phyloP scores from a whole-genome alignment of 2,329 filamentous ascomycete species.

The Pseudogymnoascus verrucosus region DNA sequence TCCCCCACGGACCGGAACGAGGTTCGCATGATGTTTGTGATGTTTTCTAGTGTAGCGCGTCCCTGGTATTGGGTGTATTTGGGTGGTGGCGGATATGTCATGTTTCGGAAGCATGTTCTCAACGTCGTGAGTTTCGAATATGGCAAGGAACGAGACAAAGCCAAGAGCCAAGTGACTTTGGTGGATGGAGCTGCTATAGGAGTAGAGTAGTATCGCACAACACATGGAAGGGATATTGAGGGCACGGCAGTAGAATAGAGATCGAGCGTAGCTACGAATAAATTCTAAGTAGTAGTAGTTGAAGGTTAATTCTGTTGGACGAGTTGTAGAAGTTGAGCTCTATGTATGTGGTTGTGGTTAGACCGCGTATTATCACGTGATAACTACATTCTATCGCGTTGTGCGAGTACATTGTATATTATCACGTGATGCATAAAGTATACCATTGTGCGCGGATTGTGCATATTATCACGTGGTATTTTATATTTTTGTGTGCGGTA shows the following conservation, averaged over 20 bases:
- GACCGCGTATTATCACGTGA: not conserved
- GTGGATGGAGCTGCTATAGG: not conserved
- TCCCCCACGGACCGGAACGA: not conserved
- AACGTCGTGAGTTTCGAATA: constrained; percentile 2
- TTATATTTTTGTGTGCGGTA: not conserved
- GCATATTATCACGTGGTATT: not conserved
- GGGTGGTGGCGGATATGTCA: constrained; percentile 2
- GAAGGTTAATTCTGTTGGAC: not conserved
- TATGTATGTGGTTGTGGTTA: not conserved
- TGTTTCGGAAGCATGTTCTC: constrained; percentile 3
- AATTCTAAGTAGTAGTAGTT: not conserved
- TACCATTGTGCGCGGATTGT: too few relatives aligned
- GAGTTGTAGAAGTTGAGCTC: not conserved
- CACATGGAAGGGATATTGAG: not conserved
- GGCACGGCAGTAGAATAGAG: not conserved
- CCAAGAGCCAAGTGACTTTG: not conserved
- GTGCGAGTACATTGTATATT: too few relatives aligned
- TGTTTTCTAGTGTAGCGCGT: not conserved
- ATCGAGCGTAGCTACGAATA: not conserved
- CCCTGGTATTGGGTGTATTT: not conserved
- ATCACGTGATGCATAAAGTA: not conserved
- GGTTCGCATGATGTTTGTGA: constrained; percentile 6
- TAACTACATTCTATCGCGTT: too few relatives aligned
- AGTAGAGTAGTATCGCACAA: not conserved
- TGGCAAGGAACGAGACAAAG: not conserved